Evolutionary conservation across 306 rosid genomes (phyloP), one percentile per base, ranked within the genome.

Genomic region (Pterocarpus santalinus): DNA sequence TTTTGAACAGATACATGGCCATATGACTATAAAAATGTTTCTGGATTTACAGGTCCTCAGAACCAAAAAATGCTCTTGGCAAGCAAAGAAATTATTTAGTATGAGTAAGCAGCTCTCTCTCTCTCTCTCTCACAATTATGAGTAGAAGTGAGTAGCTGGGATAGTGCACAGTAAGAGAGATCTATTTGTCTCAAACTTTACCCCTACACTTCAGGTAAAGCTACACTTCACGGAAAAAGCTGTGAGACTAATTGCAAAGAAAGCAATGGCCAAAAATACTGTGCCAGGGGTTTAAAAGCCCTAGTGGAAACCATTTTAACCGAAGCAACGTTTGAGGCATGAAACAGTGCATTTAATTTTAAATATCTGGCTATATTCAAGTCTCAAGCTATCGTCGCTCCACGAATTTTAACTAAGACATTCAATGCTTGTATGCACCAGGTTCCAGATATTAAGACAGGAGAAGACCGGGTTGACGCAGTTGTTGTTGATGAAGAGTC

Each of bases 211-310:
- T 58, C 84, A 94, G 98, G 98, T 94, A 68, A 92, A 92, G 86
- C 90, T 94, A 72, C 94, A 94, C 83, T 92, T 66, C 75, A 85
- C 90, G 2, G 95, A 86, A 53, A 89, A 87, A 30, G 97, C 98
- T 65, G 80, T 91, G 35, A 91, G 92, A 85, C 75, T 84, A 65
- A 88, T 92, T 84, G 95, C 98, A 57, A 84, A 87, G 77, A 92
- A 91, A 85, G 97, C 98, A 41, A 91, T 94, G 95, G 87, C 89
- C 43, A 94, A 92, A 87, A 94, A 92, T 83, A 94, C 98, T 1
- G 98, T 68, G 98, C 98, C 47, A 90, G 98, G 85, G 98, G 98
- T 58, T 85, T 92, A 75, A 92, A 97, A 86, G 88, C 98, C 63
- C 55, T 95, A 68, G 78, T 95, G 36, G 98, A 95, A 88, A 89